Base-by-base conservation (phyloP, 345 rosid species). In the Noccaea caerulescens region DNA sequence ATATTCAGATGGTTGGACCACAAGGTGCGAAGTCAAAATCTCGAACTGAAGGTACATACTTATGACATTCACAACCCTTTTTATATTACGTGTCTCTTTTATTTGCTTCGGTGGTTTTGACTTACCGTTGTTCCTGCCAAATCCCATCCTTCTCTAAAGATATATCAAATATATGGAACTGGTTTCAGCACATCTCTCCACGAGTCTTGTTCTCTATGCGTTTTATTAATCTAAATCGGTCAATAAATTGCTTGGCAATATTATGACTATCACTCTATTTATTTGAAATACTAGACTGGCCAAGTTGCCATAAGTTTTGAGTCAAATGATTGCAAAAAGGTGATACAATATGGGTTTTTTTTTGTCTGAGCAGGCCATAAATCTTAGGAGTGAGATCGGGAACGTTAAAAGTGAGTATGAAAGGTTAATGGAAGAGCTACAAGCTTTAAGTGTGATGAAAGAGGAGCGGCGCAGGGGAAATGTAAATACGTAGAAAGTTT, bases 1-100 rank as follows among this genome's bases (percentile, higher is more conserved):
- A 34, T 12, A 39, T 11, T 71, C 85, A 89, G 98, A 82, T 89
- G 86, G 73, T 61, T 51, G 77, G 98, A 86, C 50, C 82, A 81
- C 72, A 88, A 85, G 80, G 81, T 73, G 82, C 86, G 71, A 51
- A 74, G 64, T 55, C 78, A 83, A 71, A 87, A 84, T 37, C 88
- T 90, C 57, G 80, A 65, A 47, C 7, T 67, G 63, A 90, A 90
- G 98, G 96, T 92, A 84, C 27, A 16, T 49, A 10, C 66, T 71
- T 47, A 25, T 13, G 33, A 34, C 61, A 30, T 16, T 14, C 38
- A 12, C 43, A 56, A 20, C 59, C 18, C 18, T 12, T 30, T 13
- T 33, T 36, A 16, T 11, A 12, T n/a, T 33, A 55, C 50, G 45
- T 13, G 42, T 36, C 10, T 36, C 56, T 63, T 63, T 14, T 33